These are phyloP conservation scores for Irpex sp. DNA, from an alignment of 1,284 basidiomycete species.

Conservation along the genomic window DNA sequence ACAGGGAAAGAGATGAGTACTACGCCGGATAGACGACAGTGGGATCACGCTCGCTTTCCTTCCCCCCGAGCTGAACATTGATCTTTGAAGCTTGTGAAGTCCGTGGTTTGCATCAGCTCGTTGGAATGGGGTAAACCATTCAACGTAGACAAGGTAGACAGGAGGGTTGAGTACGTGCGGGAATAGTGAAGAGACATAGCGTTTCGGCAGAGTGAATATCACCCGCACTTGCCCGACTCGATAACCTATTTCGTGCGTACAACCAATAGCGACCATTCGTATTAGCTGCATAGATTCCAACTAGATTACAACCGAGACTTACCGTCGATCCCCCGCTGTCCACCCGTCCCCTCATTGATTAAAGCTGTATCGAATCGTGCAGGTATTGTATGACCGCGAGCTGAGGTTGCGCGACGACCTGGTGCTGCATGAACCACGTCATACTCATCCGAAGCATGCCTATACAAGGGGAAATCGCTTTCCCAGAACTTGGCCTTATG, in stretches of 20 bases:
- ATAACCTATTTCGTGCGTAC: background rate
- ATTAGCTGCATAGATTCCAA: background rate
- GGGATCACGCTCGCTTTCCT: constrained; percentile 21
- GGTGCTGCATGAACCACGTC: constrained; percentile 8
- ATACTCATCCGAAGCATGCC: background rate
- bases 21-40: constrained; percentile 19
- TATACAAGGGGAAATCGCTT: background rate
- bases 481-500: constrained; percentile 16
- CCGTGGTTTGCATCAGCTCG: constrained; percentile 6
- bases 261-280: background rate
- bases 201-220: constrained; percentile 12
- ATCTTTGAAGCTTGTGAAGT: constrained; percentile 15
- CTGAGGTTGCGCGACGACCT: background rate
- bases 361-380: constrained; percentile 16
- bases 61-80: constrained; percentile 9
- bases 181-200: constrained; percentile 7
- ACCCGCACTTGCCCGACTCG: constrained; percentile 14
- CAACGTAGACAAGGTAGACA: constrained; percentile 25
- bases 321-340: background rate
- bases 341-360: constrained; percentile 6
- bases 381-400: constrained; percentile 1
- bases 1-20: constrained; percentile 25
- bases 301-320: too few relatives aligned
- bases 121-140: constrained; percentile 26
- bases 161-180: constrained; percentile 5